Conservation (phyloP, 106 monocot species). For the Posidonia australis region DNA sequence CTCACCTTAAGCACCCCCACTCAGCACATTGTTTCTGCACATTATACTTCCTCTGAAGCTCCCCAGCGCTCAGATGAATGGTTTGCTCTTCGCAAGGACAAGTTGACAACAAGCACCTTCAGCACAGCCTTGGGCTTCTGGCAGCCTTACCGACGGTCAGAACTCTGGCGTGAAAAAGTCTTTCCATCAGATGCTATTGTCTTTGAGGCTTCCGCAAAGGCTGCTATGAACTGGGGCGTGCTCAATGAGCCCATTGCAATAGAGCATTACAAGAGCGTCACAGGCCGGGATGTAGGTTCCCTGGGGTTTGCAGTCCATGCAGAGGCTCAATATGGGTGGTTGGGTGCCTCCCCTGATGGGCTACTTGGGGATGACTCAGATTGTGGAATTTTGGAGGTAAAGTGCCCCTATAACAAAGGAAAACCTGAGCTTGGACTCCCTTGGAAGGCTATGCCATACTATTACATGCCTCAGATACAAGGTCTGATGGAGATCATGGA, state of each 20-base stretch:
- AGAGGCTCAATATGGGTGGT: slow-evolving; percentile 53
- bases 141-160: slow-evolving; percentile 61
- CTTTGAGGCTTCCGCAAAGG: slow-evolving; percentile 33
- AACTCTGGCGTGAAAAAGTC: slow-evolving; percentile 85
- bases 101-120: slow-evolving; percentile 90
- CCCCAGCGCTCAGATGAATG: slow-evolving; percentile 88
- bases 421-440: slow-evolving; percentile 78
- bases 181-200: slow-evolving; percentile 24
- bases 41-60: slow-evolving; percentile 28
- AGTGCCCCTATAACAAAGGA: slow-evolving; percentile 95
- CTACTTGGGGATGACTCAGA: slow-evolving; percentile 36
- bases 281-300: slow-evolving; percentile 51
- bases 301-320: slow-evolving; percentile 72
- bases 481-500: slow-evolving; percentile 99
- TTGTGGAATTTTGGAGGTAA: slow-evolving; percentile 86
- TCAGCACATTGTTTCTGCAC: slow-evolving; percentile 15
- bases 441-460: slow-evolving; percentile 73
- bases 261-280: slow-evolving; percentile 71
- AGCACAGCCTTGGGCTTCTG: slow-evolving; percentile 94
- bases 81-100: slow-evolving; percentile 88
- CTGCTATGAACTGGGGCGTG: slow-evolving; percentile 91
- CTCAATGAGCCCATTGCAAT: slow-evolving; percentile 50
- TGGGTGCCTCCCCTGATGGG: slow-evolving; percentile 92
- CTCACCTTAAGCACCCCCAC: slow-evolving; percentile 6
- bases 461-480: slow-evolving; percentile 97